Base-by-base conservation (phyloP, 192 early-diverging fungal species). In the Podila clonocystis region DNA sequence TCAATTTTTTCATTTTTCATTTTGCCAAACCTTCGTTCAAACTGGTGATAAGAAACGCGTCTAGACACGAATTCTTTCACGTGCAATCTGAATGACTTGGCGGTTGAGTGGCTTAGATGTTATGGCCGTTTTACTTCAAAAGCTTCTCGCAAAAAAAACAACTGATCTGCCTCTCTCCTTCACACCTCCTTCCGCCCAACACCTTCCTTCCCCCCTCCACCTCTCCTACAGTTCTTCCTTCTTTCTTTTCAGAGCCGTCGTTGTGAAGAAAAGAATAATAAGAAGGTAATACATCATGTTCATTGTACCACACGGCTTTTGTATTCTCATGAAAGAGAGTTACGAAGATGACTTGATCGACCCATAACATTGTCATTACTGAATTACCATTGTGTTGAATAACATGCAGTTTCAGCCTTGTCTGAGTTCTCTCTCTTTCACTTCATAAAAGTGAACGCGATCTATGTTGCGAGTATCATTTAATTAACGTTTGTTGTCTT, bases 341-440 rank as follows among this genome's bases (percentile, higher is more conserved):
- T 60, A 9, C 48, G 62, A 20, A 24, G 75, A 79, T 79, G 75
- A 79, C 52, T 79, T 79, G 75, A 79, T 79, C 75, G 75, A 79
- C 70, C 75, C 68, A 72, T 68, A 34, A 66, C 17, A 67, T 62
- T 49, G 66, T 72, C 70, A 71, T 50, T 57, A 31, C 75, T 79
- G 70, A 79, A 79, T 79, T 79, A 57, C 75, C 63, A 79, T 79
- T 79, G 65, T 79, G 75, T 79, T 79, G 75, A 79, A 38, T 62
- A 79, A 64, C 67, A 55, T 71, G 64, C 70, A 79, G 75, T 79
- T 79, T 79, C 75, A 79, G 75, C 75, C 75, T 79, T 79, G 75
- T 79, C 75, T 79, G 75, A 79, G 75, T 79, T 65, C 34, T 41
- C 12, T 26, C 62, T 26, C 62, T 69, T 62, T 12, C 41, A 52